Evolutionary conservation across 163 green algal genomes (phyloP), one percentile per base, ranked within the genome.

Genomic region (Scenedesmus sp.): DNA sequence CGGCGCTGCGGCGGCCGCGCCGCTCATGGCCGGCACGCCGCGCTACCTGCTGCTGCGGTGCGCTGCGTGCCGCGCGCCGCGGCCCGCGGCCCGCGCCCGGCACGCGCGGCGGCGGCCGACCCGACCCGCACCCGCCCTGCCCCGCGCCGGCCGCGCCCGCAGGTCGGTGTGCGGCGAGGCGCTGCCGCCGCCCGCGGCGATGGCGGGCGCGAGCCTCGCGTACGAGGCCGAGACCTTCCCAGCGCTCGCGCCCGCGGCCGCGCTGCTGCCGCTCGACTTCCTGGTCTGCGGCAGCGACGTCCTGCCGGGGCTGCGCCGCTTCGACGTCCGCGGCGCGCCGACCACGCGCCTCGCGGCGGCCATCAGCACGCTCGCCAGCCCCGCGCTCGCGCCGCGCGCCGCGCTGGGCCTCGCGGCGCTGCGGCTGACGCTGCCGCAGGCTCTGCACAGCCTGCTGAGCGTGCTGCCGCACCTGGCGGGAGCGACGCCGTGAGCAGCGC

Each of bases 1-100:
- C 6, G 51, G 45, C 20, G 36, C 47, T 6, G 60, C 63, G 14
- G 28, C 63, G 63, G 45, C 73, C 39, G 73, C 60, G 29, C 78
- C 84, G 3, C 62, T 91, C 4, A 83, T 91, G 83, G 67, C 63
- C 22, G 87, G 87, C 47, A 90, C 84, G 6, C 87, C 87, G 15
- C 77, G 87, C 45, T 91, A 91, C 83, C 84, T 91, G 36, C 48
- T 87, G 42, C 85, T 90, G 65, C 79, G 78, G 70, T 84, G 24
- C 14, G 60, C 18, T n/a, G 17, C 6, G 17, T 53, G 60, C 4
- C 18, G 22, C 3, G n/a, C n/a, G n/a, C n/a, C n/a, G n/a, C n/a
- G n/a, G n/a, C n/a, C n/a, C n/a, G n/a, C n/a, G n/a, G n/a, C n/a
- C n/a, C n/a, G n/a, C n/a, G n/a, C n/a, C n/a, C n/a, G n/a, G n/a